Evolutionary conservation across 805 yeast genomes (phyloP).

Genomic region (Pichia rugopelliculosa): DNA sequence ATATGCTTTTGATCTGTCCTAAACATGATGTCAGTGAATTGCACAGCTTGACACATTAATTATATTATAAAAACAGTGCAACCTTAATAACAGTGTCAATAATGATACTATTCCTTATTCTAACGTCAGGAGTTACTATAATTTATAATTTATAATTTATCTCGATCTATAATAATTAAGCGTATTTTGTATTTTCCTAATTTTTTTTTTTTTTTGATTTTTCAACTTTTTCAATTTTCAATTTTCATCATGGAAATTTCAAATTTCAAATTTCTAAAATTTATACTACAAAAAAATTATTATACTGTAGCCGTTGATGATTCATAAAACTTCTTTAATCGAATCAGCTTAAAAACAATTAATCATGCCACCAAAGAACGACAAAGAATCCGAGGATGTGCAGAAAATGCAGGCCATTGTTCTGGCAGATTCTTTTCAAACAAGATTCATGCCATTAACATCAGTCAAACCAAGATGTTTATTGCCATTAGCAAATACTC

Average conservation of each 20-base stretch:
- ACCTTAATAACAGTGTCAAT: too few species aligned
- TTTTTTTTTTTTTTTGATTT: neutral
- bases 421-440: slow-evolving; percentile 86
- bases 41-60: too few species aligned
- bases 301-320: neutral
- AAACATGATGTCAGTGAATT: too few species aligned
- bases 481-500: slow-evolving; percentile 86
- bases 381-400: slow-evolving; percentile 40
- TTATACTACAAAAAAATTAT: too few species aligned
- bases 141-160: too few species aligned
- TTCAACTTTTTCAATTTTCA: neutral
- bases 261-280: neutral
- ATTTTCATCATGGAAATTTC: neutral
- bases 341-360: neutral
- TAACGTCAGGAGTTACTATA: too few species aligned
- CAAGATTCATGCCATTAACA: slow-evolving; percentile 89
- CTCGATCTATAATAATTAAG: too few species aligned
- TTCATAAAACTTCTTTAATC: neutral
- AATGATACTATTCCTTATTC: too few species aligned
- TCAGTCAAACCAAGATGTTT: slow-evolving; percentile 82
- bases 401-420: slow-evolving; percentile 88
- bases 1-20: slow-evolving; percentile 38
- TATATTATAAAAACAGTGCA: too few species aligned
- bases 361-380: slow-evolving; percentile 20
- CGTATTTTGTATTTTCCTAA: too few species aligned